A percentile compares a stretch with the other conserved stretches of the same genome.
These are phyloP conservation scores for Brassica balearica DNA, from an alignment of 441 rosid species.

Conservation along the genomic window DNA sequence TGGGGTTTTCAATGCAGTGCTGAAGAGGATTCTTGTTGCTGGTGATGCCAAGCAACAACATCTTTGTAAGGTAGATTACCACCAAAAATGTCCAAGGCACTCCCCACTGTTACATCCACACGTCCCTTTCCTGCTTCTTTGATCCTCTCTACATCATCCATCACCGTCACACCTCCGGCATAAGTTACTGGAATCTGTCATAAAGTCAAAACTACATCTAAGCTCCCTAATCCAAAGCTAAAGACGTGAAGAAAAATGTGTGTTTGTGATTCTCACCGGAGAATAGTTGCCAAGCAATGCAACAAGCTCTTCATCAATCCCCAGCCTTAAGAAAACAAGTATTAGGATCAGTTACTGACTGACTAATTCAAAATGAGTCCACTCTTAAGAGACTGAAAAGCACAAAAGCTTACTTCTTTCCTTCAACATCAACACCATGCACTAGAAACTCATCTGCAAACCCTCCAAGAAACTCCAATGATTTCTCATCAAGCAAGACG, in stretches of 20 bases:
- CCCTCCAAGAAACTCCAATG: conserved; percentile 73
- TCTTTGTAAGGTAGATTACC: conserved; percentile 77
- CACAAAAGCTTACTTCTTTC: conserved; percentile 71
- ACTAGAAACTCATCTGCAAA: conserved; percentile 94
- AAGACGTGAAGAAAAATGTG: not conserved
- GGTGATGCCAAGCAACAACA: conserved; percentile 84
- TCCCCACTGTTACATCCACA: conserved; percentile 90
- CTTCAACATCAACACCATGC: conserved; percentile 96
- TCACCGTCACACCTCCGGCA: conserved; percentile 86
- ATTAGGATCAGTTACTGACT: conserved; percentile 18
- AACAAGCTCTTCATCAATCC: conserved; percentile 97
- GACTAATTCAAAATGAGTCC: not conserved
- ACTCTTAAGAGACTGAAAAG: not conserved
- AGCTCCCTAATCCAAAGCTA: conserved; percentile 7
- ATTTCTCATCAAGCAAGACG: conserved; percentile 72
- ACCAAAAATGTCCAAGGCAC: conserved; percentile 90
- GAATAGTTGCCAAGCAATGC: conserved; percentile 79
- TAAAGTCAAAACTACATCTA: not conserved
- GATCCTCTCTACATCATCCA: conserved; percentile 85
- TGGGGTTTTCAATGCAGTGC: not conserved
- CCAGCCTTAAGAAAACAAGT: conserved; percentile 59
- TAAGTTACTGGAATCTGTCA: conserved; percentile 89
- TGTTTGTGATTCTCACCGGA: conserved; percentile 58
- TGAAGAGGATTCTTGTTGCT: conserved; percentile 46
- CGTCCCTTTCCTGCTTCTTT: conserved; percentile 72